A percentile compares a stretch with the other conserved stretches of the same genome.
Evolutionary conservation across 495 filamentous ascomycete species (phyloP).

Genomic region (Trichocladium antarcticum): DNA sequence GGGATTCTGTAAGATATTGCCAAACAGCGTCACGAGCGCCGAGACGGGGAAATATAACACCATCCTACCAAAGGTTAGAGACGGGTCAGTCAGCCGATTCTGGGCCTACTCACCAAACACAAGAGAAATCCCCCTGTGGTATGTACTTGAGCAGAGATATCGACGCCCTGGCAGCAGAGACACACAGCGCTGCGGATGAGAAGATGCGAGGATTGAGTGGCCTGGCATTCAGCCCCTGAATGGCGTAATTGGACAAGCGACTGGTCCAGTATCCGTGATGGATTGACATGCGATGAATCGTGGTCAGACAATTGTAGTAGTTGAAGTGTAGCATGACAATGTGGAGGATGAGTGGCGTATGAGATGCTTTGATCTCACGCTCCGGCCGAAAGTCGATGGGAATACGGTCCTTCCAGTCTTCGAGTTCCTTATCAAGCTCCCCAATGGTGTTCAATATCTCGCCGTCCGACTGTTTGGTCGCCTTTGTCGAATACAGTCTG

Average conservation of each 20-base stretch:
- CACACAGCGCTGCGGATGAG: slow-evolving; percentile 84
- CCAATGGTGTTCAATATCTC: slow-evolving; percentile 93
- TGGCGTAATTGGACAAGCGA: slow-evolving; percentile 85
- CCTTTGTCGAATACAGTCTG: slow-evolving; percentile 83
- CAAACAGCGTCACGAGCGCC: slow-evolving; percentile 88
- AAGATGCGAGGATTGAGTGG: slow-evolving; percentile 91
- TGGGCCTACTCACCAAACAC: slow-evolving; percentile 67
- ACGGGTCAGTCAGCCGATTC: background rate
- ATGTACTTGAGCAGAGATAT: slow-evolving; percentile 94
- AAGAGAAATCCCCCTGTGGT: slow-evolving; percentile 85
- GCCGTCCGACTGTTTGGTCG: slow-evolving; percentile 82
- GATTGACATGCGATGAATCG: slow-evolving; percentile 95
- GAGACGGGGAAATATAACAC: slow-evolving; percentile 97
- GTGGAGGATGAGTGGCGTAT: slow-evolving; percentile 83
- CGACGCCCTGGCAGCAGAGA: slow-evolving; percentile 81
- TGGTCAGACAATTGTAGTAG: slow-evolving; percentile 96
- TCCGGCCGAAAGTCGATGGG: slow-evolving; percentile 91
- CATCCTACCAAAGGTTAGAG: slow-evolving; percentile 48
- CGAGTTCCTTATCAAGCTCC: slow-evolving; percentile 83
- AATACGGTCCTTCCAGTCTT: slow-evolving; percentile 93
- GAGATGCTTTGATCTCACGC: slow-evolving; percentile 81
- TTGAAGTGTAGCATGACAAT: slow-evolving; percentile 88
- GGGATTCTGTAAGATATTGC: slow-evolving; percentile 93
- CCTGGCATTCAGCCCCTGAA: slow-evolving; percentile 79
- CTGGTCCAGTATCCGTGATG: slow-evolving; percentile 99